Percentiles rank a stretch among this genome's conserved stretches.
These are phyloP conservation scores for Pythium insidiosum DNA, from an alignment of 352 stramenopile species.

Conservation along the genomic window DNA sequence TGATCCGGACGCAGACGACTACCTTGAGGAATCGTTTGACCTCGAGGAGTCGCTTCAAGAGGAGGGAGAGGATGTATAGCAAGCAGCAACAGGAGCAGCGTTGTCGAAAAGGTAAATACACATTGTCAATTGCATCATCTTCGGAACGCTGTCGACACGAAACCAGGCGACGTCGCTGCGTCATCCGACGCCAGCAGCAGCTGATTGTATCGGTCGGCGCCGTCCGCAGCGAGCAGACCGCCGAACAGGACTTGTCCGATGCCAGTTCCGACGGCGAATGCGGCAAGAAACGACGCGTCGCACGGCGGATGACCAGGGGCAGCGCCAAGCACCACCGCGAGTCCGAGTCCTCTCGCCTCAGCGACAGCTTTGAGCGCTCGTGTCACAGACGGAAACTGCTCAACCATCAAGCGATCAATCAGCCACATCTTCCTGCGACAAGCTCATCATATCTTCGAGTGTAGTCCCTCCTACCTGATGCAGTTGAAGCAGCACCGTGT, in stretches of 20 bases:
- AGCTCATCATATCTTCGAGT: no score
- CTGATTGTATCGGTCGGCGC: conserved; percentile 49
- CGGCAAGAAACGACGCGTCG: conserved; percentile 24
- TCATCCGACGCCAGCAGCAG: conserved; percentile 36
- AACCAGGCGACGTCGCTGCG: conserved; percentile 24
- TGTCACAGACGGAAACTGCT: conserved; percentile 40
- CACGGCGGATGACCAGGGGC: conserved; percentile 16
- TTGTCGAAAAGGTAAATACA: not conserved
- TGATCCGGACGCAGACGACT: conserved; percentile 34
- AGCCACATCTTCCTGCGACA: no score
- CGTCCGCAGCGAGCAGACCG: conserved; percentile 30
- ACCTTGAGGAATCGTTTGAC: conserved; percentile 70
- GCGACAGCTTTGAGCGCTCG: conserved; percentile 28
- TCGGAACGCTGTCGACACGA: conserved; percentile 25
- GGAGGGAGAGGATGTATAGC: conserved; percentile 20
- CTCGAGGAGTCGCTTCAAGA: conserved; percentile 66
- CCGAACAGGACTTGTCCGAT: conserved; percentile 71
- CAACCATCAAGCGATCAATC: not conserved
- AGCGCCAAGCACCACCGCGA: conserved; percentile 43
- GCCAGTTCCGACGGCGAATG: conserved; percentile 39
- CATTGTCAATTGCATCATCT: conserved; percentile 12
- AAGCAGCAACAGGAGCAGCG: not conserved
- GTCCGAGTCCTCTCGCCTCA: conserved; percentile 36
- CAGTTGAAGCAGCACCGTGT: conserved; percentile 47
- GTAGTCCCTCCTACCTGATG: conserved; percentile 18